A percentile compares a stretch with the other conserved stretches of the same genome.
These are phyloP conservation scores for Colletotrichum navitas DNA, from an alignment of 2,329 filamentous ascomycete species.

Conservation along the genomic window DNA sequence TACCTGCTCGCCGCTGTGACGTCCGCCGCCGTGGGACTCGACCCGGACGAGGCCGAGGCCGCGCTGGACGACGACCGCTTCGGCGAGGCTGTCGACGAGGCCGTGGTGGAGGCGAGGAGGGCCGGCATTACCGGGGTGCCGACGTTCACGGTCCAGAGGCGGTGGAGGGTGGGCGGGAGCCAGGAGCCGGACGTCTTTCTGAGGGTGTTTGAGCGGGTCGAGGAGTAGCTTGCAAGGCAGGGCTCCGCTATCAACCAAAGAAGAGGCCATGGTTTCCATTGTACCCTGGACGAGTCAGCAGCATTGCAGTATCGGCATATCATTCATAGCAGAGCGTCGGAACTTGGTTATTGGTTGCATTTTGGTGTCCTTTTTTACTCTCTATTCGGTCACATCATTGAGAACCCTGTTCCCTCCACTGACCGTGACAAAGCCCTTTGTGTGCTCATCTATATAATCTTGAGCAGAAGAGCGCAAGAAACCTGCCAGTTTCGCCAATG, in stretches of 20 bases:
- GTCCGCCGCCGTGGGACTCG: constrained; percentile 49
- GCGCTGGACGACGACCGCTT: constrained; percentile 47
- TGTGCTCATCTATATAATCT: constrained; percentile 29
- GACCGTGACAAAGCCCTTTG: constrained; percentile 12
- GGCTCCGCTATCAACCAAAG: not conserved
- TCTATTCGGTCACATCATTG: not conserved
- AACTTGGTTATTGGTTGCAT: constrained; percentile 3
- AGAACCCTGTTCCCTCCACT: not conserved
- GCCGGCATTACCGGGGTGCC: constrained; percentile 74
- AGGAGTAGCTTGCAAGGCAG: constrained; percentile 35
- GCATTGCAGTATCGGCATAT: not conserved
- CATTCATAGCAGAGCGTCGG: constrained; percentile 13
- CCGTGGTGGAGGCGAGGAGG: constrained; percentile 48
- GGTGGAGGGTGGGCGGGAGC: constrained; percentile 77
- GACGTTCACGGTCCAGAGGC: constrained; percentile 77
- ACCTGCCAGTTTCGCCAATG: constrained; percentile 9
- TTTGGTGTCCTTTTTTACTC: not conserved
- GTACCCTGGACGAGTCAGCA: not conserved
- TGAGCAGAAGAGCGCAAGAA: constrained; percentile 18
- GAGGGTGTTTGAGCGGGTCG: constrained; percentile 73
- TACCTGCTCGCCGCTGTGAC: constrained; percentile 55
- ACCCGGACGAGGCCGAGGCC: constrained; percentile 40
- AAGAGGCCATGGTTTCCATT: not conserved
- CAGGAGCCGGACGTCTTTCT: constrained; percentile 76
- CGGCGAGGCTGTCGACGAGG: constrained; percentile 49